Conservation (phyloP, 2,329 filamentous ascomycete species). For the Alternaria triticimaculans region DNA sequence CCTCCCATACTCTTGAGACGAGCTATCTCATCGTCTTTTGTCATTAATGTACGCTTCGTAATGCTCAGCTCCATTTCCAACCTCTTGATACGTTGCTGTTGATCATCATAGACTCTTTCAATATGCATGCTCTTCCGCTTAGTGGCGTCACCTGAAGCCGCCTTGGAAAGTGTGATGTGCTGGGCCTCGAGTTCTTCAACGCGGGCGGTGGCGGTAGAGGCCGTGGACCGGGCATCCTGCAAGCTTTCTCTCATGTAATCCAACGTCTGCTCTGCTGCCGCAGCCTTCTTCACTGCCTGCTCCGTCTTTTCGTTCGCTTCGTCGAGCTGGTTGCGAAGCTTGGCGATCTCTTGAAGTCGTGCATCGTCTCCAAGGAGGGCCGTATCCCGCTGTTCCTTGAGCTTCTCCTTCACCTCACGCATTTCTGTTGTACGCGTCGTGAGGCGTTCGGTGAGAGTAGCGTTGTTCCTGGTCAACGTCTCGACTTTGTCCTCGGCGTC, state of each 20-base stretch:
- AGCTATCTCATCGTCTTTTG: conserved; percentile 33
- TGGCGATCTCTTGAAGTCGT: conserved; percentile 32
- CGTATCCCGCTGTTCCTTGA: conserved; percentile 26
- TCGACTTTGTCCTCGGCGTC: conserved; percentile 23
- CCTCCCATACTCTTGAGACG: conserved; percentile 23
- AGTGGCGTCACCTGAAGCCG: conserved; percentile 25
- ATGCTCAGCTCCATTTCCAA: conserved; percentile 17
- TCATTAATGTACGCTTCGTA: conserved; percentile 20
- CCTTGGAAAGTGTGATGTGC: conserved; percentile 18
- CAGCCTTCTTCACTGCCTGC: conserved; percentile 40
- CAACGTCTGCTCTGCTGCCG: conserved; percentile 52
- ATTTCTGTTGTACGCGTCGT: conserved; percentile 20
- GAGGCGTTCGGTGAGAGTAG: conserved; percentile 28
- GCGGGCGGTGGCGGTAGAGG: conserved; percentile 12
- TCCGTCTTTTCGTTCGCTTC: conserved; percentile 22
- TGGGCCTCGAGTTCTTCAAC: conserved; percentile 21
- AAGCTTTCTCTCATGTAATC: conserved; percentile 67
- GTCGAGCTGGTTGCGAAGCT: conserved; percentile 30
- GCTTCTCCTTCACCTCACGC: conserved; percentile 14
- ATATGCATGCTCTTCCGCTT: conserved; percentile 29
- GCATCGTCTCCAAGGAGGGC: conserved; percentile 30
- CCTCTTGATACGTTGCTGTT: conserved; percentile 11
- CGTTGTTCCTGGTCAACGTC: conserved; percentile 15
- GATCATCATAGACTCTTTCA: conserved; percentile 15
- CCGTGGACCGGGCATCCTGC: conserved; percentile 39